Base-by-base conservation (phyloP, 2,329 filamentous ascomycete species). In the Coniosporium tulheliwenetii region DNA sequence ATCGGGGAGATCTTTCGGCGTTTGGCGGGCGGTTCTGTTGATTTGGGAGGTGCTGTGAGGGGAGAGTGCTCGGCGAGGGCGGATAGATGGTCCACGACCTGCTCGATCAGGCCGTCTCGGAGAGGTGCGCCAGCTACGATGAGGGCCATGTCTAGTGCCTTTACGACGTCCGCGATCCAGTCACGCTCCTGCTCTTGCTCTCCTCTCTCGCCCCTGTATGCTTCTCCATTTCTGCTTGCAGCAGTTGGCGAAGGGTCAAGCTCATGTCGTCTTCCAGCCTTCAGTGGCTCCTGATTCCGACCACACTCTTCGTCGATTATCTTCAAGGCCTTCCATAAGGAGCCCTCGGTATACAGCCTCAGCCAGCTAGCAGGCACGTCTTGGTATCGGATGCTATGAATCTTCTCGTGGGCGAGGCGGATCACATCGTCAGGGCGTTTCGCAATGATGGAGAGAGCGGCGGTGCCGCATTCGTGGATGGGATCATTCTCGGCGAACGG, bases 61-160 rank as follows among this genome's bases (percentile, higher is more conserved):
- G 7, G 7, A 37, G 44, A 36, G 46, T 47, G 12, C 14, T 41
- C 26, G 15, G 16, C 38, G 36, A 30, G 26, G 37, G 10, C 7
- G 38, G 61, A 57, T 16, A 82, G 50, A 0, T 69, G 66, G 35
- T 59, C 52, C 42, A 79, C 67, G 37, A 79, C 66, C 57, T 70
- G 34, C 42, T 62, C 55, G 13, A 66, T 50, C 1, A 65, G 33
- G 5, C 52, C 48, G 7, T 73, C 70, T 41, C 82, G 65, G 1
- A 54, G 66, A 1, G 74, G 73, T 0, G 72, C 80, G 1, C 81
- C 83, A 0, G 83, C 75, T 41, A 86, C 71, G 37, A 93, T 84
- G 36, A 93, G 60, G 0, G 81, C 79, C 56, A 78, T 76, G 51
- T 95, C 87, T 2, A 96, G 67, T 1, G 70, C 61, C 40, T 70